Evolutionary conservation across 768 basidiomycete species (phyloP).

Genomic region (Tulasnella sp.): DNA sequence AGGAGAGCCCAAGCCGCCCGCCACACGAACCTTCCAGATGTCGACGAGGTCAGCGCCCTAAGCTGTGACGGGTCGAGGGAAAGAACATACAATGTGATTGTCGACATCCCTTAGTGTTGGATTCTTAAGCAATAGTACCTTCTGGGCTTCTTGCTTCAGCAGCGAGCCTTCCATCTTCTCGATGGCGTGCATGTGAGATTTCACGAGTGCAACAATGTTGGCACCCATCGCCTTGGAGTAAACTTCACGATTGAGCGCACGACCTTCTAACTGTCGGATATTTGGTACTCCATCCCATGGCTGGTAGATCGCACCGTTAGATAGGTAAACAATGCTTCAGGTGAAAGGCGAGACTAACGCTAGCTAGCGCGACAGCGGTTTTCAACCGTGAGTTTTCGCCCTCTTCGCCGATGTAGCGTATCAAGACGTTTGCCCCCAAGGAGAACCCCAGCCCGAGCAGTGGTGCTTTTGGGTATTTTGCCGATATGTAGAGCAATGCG

Average conservation of each 20-base stretch:
- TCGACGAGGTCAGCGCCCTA: background rate
- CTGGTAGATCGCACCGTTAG: background rate
- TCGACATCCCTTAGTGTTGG: constrained; percentile 9
- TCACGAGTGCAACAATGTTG: constrained; percentile 18
- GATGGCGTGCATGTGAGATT: constrained; percentile 5
- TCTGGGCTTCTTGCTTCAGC: constrained; percentile 5
- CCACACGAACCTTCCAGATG: constrained; percentile 16
- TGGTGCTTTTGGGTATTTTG: constrained; percentile 64
- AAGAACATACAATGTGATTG: background rate
- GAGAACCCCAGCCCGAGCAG: constrained; percentile 87
- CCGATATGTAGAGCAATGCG: constrained; percentile 63
- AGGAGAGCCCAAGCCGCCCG: constrained; percentile 12
- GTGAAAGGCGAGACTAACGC: constrained; percentile 32
- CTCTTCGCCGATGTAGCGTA: constrained; percentile 82
- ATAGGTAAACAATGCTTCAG: background rate
- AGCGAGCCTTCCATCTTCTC: background rate
- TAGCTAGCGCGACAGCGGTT: constrained; percentile 59
- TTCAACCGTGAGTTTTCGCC: constrained; percentile 47
- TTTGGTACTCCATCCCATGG: constrained; percentile 15
- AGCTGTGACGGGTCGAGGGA: background rate
- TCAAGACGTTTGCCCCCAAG: constrained; percentile 83
- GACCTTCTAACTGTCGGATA: constrained; percentile 12
- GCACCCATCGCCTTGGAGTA: constrained; percentile 22
- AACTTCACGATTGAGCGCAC: constrained; percentile 15
- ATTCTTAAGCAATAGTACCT: background rate